Conservation (phyloP, 2,329 filamentous ascomycete species). For the Apiospora arundinis region DNA sequence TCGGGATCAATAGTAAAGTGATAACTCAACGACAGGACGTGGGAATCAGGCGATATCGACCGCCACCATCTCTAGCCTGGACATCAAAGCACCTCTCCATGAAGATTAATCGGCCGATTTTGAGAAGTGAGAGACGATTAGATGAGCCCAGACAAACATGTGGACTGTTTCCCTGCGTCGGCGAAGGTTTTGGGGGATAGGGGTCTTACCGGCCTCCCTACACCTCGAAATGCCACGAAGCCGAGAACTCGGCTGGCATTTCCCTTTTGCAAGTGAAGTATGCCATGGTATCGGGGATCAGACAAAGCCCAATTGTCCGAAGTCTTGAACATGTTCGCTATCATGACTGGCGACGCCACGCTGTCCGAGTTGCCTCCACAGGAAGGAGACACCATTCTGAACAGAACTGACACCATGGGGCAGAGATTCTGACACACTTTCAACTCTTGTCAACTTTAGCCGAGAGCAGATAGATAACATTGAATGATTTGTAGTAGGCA, state of each 20-base stretch:
- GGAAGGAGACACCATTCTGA: background rate
- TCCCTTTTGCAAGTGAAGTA: background rate
- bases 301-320: background rate
- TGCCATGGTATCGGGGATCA: background rate
- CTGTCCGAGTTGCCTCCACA: background rate
- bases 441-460: background rate
- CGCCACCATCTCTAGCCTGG: slow-evolving; percentile 1
- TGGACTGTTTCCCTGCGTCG: background rate
- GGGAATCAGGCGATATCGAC: background rate
- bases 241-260: background rate
- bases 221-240: background rate
- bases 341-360: background rate
- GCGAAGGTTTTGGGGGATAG: background rate
- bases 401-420: background rate
- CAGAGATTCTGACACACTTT: background rate
- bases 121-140: background rate
- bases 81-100: background rate
- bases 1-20: background rate
- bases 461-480: background rate
- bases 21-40: background rate
- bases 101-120: background rate
- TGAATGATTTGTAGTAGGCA: background rate
- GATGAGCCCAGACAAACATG: background rate
- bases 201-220: background rate
- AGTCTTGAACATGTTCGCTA: background rate